A percentile compares a stretch with the other conserved stretches of the same genome.
Conservation (phyloP, 2,329 filamentous ascomycete species). For the Cytospora piceae region DNA sequence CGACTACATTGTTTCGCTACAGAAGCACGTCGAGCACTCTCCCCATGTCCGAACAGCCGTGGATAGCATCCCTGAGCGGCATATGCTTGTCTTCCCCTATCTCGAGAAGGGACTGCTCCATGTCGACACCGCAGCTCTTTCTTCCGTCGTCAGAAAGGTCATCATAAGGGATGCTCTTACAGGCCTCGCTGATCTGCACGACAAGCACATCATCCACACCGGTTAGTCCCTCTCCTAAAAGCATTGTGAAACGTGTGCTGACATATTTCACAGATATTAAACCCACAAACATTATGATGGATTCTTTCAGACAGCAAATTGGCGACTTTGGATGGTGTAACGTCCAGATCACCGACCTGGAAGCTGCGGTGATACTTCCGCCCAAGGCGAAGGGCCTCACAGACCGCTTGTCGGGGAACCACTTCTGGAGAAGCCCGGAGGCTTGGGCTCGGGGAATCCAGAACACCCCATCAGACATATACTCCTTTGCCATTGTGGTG, state of each 20-base stretch:
- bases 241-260: constrained; percentile 15
- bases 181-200: constrained; percentile 29
- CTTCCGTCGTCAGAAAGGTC: constrained; percentile 27
- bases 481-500: constrained; percentile 31
- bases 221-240: constrained; percentile 21
- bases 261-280: constrained; percentile 30
- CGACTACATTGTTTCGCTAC: constrained; percentile 26
- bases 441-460: constrained; percentile 29
- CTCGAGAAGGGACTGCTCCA: constrained; percentile 30
- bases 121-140: constrained; percentile 29
- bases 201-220: constrained; percentile 30
- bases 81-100: constrained; percentile 30
- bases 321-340: constrained; percentile 28
- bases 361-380: constrained; percentile 29
- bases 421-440: constrained; percentile 31
- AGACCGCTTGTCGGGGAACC: constrained; percentile 30
- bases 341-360: constrained; percentile 31
- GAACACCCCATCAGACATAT: constrained; percentile 31
- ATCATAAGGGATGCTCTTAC: constrained; percentile 29
- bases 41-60: constrained; percentile 30
- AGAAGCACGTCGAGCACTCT: constrained; percentile 31
- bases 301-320: constrained; percentile 27
- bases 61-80: constrained; percentile 30
- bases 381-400: constrained; percentile 30
- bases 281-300: constrained; percentile 31